Conservation (phyloP, 179 eudicot genomes). For the Corrigiola litoralis region DNA sequence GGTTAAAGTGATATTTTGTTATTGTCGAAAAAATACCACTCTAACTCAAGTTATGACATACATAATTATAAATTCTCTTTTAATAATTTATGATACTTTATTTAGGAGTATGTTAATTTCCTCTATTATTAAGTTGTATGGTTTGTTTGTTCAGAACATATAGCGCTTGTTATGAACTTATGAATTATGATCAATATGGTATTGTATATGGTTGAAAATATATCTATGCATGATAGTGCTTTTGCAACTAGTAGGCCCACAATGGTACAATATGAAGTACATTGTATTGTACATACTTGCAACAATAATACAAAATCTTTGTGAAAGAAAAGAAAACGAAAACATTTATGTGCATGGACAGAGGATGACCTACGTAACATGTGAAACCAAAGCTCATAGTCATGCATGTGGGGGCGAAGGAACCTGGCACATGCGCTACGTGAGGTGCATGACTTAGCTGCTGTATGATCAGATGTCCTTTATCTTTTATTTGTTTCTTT, state of each 20-base stretch:
- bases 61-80: too few species aligned
- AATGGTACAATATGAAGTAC: constrained; percentile 30
- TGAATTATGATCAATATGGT: neutral
- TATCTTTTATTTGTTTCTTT: neutral
- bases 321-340: neutral
- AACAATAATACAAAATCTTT: neutral
- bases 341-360: constrained; percentile 35
- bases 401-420: constrained; percentile 58
- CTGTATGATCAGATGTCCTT: constrained; percentile 3
- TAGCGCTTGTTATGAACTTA: neutral
- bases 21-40: too few species aligned
- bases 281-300: neutral
- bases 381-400: constrained; percentile 21
- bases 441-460: constrained; percentile 38
- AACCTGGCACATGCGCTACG: constrained; percentile 65
- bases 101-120: too few species aligned
- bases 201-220: neutral
- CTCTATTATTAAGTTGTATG: too few species aligned
- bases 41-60: too few species aligned
- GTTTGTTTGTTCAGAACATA: too few species aligned
- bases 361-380: constrained; percentile 36
- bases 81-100: too few species aligned
- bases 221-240: neutral
- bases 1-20: too few species aligned
- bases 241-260: constrained; percentile 10